Evolutionary conservation across 2,329 filamentous ascomycete genomes (phyloP).

Genomic region (Scedosporium apiospermum): DNA sequence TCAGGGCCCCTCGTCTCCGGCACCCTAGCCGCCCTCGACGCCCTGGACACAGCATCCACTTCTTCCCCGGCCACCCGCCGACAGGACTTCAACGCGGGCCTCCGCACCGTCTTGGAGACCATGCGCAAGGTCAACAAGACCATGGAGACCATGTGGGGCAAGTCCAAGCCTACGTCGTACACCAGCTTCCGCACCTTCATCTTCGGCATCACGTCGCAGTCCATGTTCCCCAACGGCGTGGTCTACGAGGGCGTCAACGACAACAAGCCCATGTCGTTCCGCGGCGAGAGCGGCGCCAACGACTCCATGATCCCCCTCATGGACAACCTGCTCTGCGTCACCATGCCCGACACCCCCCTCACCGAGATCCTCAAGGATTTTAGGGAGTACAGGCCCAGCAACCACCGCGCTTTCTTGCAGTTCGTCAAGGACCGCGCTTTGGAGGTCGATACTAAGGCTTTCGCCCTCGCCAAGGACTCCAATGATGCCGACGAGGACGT

Average conservation of each 20-base stretch:
- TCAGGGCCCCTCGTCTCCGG: constrained; percentile 70
- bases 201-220: constrained; percentile 87
- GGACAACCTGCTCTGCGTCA: constrained; percentile 76
- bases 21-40: constrained; percentile 51
- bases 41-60: constrained; percentile 12
- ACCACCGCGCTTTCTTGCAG: constrained; percentile 77
- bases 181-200: constrained; percentile 92
- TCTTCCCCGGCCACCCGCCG: constrained; percentile 28
- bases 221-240: constrained; percentile 89
- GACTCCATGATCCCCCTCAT: constrained; percentile 89
- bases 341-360: constrained; percentile 82
- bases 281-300: constrained; percentile 88
- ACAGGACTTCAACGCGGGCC: constrained; percentile 52
- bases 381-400: constrained; percentile 76
- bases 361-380: constrained; percentile 86
- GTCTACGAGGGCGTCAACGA: constrained; percentile 77
- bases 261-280: constrained; percentile 63
- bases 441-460: constrained; percentile 46
- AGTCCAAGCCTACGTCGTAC: constrained; percentile 76
- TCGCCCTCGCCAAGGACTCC: constrained; percentile 34
- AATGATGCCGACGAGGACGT: constrained; percentile 22
- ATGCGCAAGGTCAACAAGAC: constrained; percentile 59
- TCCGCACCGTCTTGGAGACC: constrained; percentile 45
- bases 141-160: constrained; percentile 90
- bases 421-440: constrained; percentile 49